Percentiles rank a stretch among this genome's conserved stretches.
These are phyloP conservation scores for Thelonectria rubi DNA, from an alignment of 2,329 filamentous ascomycete genomes.

Conservation along the genomic window DNA sequence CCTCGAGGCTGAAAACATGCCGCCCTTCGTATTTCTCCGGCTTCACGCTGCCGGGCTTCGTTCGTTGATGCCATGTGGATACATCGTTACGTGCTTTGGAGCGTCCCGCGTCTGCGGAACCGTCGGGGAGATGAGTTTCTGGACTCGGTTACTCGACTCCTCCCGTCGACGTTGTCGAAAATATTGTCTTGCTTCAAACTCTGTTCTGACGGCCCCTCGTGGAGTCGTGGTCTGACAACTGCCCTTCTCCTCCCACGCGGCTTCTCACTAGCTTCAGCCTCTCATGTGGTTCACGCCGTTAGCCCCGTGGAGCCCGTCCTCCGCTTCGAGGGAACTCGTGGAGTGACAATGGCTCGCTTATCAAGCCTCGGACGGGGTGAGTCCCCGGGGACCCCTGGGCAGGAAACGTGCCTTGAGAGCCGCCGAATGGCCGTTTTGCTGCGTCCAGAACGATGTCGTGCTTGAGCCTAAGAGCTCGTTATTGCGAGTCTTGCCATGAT, in stretches of 20 bases:
- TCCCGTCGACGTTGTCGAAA: no score
- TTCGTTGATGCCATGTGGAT: constrained; percentile 19
- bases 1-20: not conserved
- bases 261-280: not conserved
- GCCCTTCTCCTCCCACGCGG: not conserved
- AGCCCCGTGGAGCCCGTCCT: not conserved
- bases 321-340: not conserved
- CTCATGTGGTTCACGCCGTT: not conserved
- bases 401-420: not conserved
- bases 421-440: constrained; percentile 1
- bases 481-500: not conserved
- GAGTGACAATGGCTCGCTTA: not conserved
- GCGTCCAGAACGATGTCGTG: constrained; percentile 16
- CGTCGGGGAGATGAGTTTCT: not conserved
- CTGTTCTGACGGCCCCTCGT: no score
- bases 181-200: not conserved
- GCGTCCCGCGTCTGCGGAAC: constrained; percentile 8
- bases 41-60: not conserved
- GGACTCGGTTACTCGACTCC: no score
- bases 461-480: constrained; percentile 14
- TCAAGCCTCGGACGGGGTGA: not conserved
- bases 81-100: constrained; percentile 14
- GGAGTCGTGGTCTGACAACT: not conserved
- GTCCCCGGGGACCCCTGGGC: not conserved
- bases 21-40: constrained; percentile 1